Base-by-base conservation (phyloP, 805 yeast genomes). In the Saccharomycopsis sp. region DNA sequence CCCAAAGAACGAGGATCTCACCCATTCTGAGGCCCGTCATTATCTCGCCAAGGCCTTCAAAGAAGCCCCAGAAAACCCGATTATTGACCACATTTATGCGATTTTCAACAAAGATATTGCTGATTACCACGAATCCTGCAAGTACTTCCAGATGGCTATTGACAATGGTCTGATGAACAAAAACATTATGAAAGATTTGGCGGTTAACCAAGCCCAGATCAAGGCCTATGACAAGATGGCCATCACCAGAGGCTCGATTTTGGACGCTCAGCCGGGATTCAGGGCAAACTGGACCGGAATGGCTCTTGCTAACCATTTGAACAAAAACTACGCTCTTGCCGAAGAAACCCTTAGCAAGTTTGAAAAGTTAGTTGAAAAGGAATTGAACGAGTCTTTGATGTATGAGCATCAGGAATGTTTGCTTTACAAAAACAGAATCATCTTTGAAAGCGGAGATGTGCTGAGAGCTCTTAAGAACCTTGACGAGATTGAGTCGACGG, bases 261-360 rank as follows among this genome's bases (percentile, higher is more conserved):
- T 94, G 70, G 88, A 86, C 65, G 78, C 80, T 24, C 85, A 81
- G 65, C 84, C 94, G 9, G 96, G 96, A 0, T 88, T 83, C 69
- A 80, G 97, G 63, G 91, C 93, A 62, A 88, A 89, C 68, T 92
- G 97, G 97, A 87, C 96, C 1, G 85, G 86, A 0, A 77, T 87
- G 55, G 97, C 96, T 1, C 78, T 90, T 50, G 96, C 97, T 0
- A 89, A 87, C 68, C 89, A 88, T 70, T 75, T 92, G 68, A 82
- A 81, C 69, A 79, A 81, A 24, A 89, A 91, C 66, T 80, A 77
- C 66, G 75, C 74, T 42, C 82, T 81, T 23, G 93, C 97, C 3
- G 85, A 85, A 58, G 80, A 80, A 58, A 87, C 93, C 1, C 78
- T 92, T 65, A 68, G 80, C 20, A 84, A 87, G 65, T 89, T 89